Evolutionary conservation across 2,329 filamentous ascomycete species (phyloP).

Genomic region (Kalmusia sp.): DNA sequence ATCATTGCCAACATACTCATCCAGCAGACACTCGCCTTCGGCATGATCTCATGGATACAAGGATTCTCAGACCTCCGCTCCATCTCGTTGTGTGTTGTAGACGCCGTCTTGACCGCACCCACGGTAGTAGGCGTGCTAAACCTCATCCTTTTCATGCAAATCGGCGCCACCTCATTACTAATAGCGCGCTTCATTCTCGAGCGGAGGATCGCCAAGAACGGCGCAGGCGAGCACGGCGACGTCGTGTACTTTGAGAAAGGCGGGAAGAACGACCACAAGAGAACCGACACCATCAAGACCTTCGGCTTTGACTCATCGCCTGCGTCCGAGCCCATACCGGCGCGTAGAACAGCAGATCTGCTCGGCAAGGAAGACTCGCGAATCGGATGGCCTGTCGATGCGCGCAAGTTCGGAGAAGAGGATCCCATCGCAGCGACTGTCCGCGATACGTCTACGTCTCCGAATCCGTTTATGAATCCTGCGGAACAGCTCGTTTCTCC

Average conservation of each 20-base stretch:
- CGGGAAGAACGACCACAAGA: not conserved
- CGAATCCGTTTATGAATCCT: slow-evolving; percentile 15
- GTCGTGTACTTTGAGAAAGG: not conserved
- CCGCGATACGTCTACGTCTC: not conserved
- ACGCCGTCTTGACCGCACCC: slow-evolving; percentile 30
- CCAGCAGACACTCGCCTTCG: slow-evolving; percentile 25
- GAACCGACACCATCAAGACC: slow-evolving; percentile 24
- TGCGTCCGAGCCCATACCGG: not conserved
- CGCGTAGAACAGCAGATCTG: slow-evolving; percentile 23
- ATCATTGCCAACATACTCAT: slow-evolving; percentile 26
- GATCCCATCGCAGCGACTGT: not conserved
- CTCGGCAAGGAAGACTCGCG: slow-evolving; percentile 26
- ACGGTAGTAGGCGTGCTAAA: slow-evolving; percentile 21
- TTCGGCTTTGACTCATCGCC: slow-evolving; percentile 25
- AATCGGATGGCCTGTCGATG: slow-evolving; percentile 31
- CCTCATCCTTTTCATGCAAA: slow-evolving; percentile 27
- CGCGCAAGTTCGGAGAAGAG: slow-evolving; percentile 26
- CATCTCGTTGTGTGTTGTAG: slow-evolving; percentile 35
- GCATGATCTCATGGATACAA: slow-evolving; percentile 27
- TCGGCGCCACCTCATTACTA: slow-evolving; percentile 27
- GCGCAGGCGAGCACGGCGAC: slow-evolving; percentile 6
- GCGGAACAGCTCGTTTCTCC: slow-evolving; percentile 6
- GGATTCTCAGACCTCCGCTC: slow-evolving; percentile 30
- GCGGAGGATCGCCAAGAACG: slow-evolving; percentile 28
- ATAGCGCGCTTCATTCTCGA: slow-evolving; percentile 34